Evolutionary conservation across 768 basidiomycete species (phyloP), one percentile per base, ranked within the genome.

Genomic region (Boletus sp.): DNA sequence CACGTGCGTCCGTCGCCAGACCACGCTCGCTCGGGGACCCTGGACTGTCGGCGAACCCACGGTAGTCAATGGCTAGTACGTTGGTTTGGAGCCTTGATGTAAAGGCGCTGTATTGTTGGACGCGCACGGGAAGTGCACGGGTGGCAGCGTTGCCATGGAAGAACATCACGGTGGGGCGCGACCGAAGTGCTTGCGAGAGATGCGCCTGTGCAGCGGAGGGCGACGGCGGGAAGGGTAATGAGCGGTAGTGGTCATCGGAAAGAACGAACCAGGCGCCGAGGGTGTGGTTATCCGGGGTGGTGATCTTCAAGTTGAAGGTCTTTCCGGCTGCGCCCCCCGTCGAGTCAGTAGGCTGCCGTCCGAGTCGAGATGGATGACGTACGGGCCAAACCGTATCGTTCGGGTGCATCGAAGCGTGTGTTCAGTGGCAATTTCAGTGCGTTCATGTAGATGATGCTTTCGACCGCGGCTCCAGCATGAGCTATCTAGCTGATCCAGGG

Each of bases 71-170:
- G 1, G 83, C 84, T 25, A 98, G 74, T 14, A 97, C 85, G 67
- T 95, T 95, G 19, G 81, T 81, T 17, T 75, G 74, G 7, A 91
- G 72, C 1, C 86, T 80, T 3, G 84, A 79, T 0, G 88, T 78
- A 63, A 87, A 85, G 0, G 80, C 77, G 17, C 77, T 72, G 65
- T 92, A 92, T 37, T 84, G 78, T 17, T 77, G 78, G n/a, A 94
- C 75, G 11, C 95, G 87, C 39, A 77, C 79, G 1, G 73, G 58
- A 7, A 81, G 76, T 0, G 90, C 90, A 15, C 95, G 83, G 0
- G 89, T 93, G 0, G 78, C 94, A 0, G 85, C 87, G 57, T 96
- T 96, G 10, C 96, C 96, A 59, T 98, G 96, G 40, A 95, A 77
- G 72, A 90, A 96, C n/a, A 98, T 75, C n/a, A 96, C 74, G 0